Conservation (phyloP, 345 rosid genomes). For the Conringia planisiliqua region DNA sequence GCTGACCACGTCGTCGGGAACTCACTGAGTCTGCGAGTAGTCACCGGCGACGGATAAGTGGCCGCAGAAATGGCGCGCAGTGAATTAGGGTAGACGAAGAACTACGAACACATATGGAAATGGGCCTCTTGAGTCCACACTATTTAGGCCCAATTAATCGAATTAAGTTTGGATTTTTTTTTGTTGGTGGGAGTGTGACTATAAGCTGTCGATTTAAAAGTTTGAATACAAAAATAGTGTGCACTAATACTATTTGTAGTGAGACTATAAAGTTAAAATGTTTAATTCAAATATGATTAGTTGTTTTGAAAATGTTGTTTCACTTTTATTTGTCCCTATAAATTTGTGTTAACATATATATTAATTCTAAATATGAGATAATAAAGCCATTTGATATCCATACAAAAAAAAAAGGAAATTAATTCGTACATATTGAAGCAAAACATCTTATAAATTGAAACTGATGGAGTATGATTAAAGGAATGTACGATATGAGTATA, state of each 20-base stretch:
- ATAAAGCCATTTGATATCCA: not conserved
- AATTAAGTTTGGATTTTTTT: no score
- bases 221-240: no score
- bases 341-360: not conserved
- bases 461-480: not conserved
- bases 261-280: no score
- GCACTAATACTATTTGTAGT: no score
- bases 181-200: no score
- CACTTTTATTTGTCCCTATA: no score
- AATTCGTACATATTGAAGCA: not conserved
- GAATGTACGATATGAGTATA: not conserved
- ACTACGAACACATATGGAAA: not conserved
- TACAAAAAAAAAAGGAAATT: not conserved
- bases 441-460: not conserved
- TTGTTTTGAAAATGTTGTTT: no score
- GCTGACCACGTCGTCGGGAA: not conserved
- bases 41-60: not conserved
- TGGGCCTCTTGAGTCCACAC: not conserved
- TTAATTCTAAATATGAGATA: not conserved
- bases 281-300: no score
- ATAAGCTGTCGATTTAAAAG: no score
- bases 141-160: not conserved
- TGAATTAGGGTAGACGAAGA: constrained; percentile 9
- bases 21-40: not conserved
- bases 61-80: not conserved